phyloP scores from a whole-genome alignment of 2,329 filamentous ascomycete genomes.

The Fusarium nematophilum region DNA sequence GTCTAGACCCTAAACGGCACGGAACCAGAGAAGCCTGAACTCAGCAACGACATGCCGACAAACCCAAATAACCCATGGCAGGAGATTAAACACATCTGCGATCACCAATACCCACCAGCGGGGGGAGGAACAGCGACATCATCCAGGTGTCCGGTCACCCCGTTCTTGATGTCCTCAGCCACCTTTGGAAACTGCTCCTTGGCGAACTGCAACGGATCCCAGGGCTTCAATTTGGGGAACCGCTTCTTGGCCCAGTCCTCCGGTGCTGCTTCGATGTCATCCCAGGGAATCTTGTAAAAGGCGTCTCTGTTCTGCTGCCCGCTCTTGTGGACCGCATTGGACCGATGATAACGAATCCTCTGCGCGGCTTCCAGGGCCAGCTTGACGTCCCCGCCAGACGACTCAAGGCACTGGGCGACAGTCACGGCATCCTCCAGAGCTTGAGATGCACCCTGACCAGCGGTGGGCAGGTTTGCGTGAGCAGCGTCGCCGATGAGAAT shows the following conservation, averaged over 20 bases:
- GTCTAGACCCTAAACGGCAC: no score
- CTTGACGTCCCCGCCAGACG: slow-evolving; percentile 10
- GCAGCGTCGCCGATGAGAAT: slow-evolving; percentile 19
- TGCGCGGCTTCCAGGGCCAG: slow-evolving; percentile 13
- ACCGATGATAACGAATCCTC: slow-evolving; percentile 17
- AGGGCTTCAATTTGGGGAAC: slow-evolving; percentile 20
- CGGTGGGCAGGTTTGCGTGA: slow-evolving; percentile 16
- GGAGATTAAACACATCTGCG: not conserved
- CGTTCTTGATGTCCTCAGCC: slow-evolving; percentile 12
- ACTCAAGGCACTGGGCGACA: slow-evolving; percentile 2
- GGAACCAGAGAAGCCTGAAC: no score
- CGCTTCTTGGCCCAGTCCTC: slow-evolving; percentile 13
- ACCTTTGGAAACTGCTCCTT: slow-evolving; percentile 16
- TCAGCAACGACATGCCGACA: no score
- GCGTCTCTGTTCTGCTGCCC: slow-evolving; percentile 15
- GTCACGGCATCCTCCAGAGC: slow-evolving; percentile 16
- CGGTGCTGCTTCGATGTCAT: slow-evolving; percentile 13
- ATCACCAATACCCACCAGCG: slow-evolving; percentile 11
- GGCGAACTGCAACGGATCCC: slow-evolving; percentile 12
- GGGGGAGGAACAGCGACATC: slow-evolving; percentile 12
- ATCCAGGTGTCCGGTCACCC: slow-evolving; percentile 5
- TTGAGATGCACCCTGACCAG: slow-evolving; percentile 17
- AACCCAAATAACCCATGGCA: not conserved
- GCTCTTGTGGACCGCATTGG: slow-evolving; percentile 19
- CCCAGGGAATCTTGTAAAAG: slow-evolving; percentile 18